Evolutionary conservation across 768 basidiomycete genomes (phyloP).

Genomic region (Trametes cingulata): DNA sequence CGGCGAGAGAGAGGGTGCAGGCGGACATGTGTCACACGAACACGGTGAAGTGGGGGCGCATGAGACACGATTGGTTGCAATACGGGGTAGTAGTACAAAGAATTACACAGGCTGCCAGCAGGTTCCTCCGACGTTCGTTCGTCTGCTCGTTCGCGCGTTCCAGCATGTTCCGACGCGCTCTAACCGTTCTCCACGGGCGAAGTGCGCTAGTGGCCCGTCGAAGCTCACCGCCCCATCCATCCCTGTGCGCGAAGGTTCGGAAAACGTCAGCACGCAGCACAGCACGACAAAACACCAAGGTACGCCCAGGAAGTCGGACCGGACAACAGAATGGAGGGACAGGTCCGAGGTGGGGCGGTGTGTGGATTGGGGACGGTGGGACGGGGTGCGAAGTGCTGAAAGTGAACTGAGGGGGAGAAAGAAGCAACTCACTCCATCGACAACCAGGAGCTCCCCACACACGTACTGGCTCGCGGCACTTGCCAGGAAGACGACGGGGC

Average conservation of each 20-base stretch:
- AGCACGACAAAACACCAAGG: not conserved
- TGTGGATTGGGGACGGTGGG: not conserved
- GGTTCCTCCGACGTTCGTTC: not conserved
- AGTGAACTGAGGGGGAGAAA: not conserved
- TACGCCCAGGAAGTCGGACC: not conserved
- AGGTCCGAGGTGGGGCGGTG: not conserved
- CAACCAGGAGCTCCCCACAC: constrained; percentile 65
- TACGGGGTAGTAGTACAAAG: not conserved
- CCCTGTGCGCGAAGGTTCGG: constrained; percentile 14
- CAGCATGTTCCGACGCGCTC: constrained; percentile 3
- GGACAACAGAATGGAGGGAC: not conserved
- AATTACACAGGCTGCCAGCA: not conserved
- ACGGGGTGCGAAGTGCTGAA: not conserved
- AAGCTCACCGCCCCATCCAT: constrained; percentile 27
- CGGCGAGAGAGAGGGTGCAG: too few relatives aligned
- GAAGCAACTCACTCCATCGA: constrained; percentile 58
- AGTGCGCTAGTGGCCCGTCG: not conserved
- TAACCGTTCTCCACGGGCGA: not conserved
- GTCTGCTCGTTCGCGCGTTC: not conserved
- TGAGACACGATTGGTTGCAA: too few relatives aligned
- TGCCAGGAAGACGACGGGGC: constrained; percentile 66
- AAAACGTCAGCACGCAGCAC: not conserved
- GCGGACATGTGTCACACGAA: too few relatives aligned
- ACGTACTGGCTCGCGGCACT: constrained; percentile 65
- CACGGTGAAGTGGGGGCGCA: too few relatives aligned